Conservation (phyloP, 768 basidiomycete genomes). For the Pleurotus tuber-regium region DNA sequence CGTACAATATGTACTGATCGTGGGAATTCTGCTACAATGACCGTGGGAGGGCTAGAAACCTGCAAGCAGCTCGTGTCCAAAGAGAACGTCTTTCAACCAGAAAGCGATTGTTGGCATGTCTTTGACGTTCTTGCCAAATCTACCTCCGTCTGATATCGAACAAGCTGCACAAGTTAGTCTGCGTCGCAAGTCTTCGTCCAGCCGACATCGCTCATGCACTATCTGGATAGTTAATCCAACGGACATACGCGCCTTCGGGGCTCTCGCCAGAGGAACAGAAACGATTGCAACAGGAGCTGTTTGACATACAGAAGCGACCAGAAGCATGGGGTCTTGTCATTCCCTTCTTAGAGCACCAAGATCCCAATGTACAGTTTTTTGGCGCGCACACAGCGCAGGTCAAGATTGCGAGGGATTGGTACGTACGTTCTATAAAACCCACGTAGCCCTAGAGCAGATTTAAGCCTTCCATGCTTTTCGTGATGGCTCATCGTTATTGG, state of each 20-base stretch:
- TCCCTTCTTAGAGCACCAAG: slow-evolving; percentile 66
- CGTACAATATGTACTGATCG: too few species aligned
- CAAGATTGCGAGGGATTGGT: slow-evolving; percentile 94
- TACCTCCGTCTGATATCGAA: slow-evolving; percentile 51
- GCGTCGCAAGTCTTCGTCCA: slow-evolving; percentile 19
- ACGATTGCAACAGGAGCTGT: slow-evolving; percentile 66
- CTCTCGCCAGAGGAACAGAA: slow-evolving; percentile 58
- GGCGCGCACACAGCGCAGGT: slow-evolving; percentile 93
- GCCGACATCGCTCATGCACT: slow-evolving; percentile 12
- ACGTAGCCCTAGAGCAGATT: too few species aligned
- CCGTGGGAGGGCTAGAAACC: too few species aligned
- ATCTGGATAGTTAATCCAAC: slow-evolving; percentile 58
- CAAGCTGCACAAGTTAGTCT: slow-evolving; percentile 58
- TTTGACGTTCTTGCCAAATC: slow-evolving; percentile 46
- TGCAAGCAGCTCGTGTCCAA: too few species aligned
- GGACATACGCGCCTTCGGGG: slow-evolving; percentile 57
- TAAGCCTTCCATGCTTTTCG: too few species aligned
- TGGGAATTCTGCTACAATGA: too few species aligned
- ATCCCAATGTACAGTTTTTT: slow-evolving; percentile 90
- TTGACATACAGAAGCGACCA: slow-evolving; percentile 70
- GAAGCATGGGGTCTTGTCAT: slow-evolving; percentile 86
- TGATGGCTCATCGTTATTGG: too few species aligned
- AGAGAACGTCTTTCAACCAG: too few species aligned
- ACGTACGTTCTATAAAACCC: too few species aligned
- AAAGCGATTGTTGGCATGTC: too few species aligned